Conservation (phyloP, 2,329 filamentous ascomycete genomes). For the Arthrobotrys pseudoclavata region DNA sequence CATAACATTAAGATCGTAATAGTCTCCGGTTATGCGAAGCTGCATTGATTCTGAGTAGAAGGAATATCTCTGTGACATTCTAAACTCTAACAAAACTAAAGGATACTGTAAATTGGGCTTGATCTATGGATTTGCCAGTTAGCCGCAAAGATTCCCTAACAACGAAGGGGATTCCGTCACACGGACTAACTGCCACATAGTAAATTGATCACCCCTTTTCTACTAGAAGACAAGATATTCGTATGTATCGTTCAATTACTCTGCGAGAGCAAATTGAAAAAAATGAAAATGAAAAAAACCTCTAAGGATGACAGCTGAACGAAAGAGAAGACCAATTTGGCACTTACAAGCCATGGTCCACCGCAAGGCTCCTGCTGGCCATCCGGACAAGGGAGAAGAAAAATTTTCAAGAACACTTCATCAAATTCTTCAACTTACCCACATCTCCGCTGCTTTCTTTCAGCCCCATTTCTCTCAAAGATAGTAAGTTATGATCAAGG, state of each 20-base stretch:
- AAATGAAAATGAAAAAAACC: background rate
- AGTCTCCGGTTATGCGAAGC: background rate
- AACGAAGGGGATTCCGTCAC: background rate
- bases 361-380: background rate
- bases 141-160: background rate
- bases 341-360: background rate
- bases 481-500: background rate
- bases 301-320: background rate
- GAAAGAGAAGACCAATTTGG: background rate
- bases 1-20: background rate
- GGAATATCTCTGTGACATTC: background rate
- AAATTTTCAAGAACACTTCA: slow-evolving; percentile 17
- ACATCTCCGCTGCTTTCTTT: background rate
- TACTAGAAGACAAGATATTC: background rate
- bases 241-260: background rate
- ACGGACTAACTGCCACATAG: background rate
- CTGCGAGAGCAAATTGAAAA: background rate
- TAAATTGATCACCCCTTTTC: background rate
- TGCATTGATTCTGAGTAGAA: background rate
- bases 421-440: background rate
- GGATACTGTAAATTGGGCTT: background rate
- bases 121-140: background rate
- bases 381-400: background rate
- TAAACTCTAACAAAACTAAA: background rate
- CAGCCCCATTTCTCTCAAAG: slow-evolving; percentile 3